Evolutionary conservation across 768 basidiomycete genomes (phyloP), one percentile per base, ranked within the genome.

Genomic region (Psilocybe tampanensis): DNA sequence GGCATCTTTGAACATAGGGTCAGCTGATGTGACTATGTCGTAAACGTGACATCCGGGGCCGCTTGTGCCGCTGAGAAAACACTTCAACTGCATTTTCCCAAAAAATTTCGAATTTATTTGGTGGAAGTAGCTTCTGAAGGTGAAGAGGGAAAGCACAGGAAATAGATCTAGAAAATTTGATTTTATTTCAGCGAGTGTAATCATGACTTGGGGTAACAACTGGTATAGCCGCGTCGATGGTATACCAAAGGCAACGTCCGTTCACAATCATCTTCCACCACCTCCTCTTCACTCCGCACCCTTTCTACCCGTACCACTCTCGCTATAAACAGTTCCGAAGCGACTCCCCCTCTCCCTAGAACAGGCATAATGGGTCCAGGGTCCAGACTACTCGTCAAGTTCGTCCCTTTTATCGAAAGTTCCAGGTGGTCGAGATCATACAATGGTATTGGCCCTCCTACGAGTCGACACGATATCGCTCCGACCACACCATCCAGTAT

Each of bases 301-400:
- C 71, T 71, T 61, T 79, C 77, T 59, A 94, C 86, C 23, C 85
- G 72, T 26, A 84, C 71, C 11, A 95, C 92, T n/a, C 80, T 75
- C 13, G 91, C 93, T 59, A 95, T 85, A 71, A 93, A 94, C 41
- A 95, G 72, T 75, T 94, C 88, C 36, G 86, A 89, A 19, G 68
- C 63, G 68, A 76, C 68, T 55, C 64, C 56, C n/a, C 68, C 65
- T 42, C 60, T 49, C 53, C 59, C 55, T 49, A 65, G 36, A 17
- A 21, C 56, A 9, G 55, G 65, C 33, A 24, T 44, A 15, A 26
- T 43, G 15, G 36, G 36, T 39, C 36, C 36, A 8, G 36, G 36
- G 15, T 39, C 12, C 4, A 39, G 12, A n/a, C 13, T 8, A 24
- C 58, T 51, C 13, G 15, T 32, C 18, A 17, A 51, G 24, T 48